Evolutionary conservation across 2,329 filamentous ascomycete species (phyloP), one percentile per base, ranked within the genome.

Genomic region (Podosphaera fusca): DNA sequence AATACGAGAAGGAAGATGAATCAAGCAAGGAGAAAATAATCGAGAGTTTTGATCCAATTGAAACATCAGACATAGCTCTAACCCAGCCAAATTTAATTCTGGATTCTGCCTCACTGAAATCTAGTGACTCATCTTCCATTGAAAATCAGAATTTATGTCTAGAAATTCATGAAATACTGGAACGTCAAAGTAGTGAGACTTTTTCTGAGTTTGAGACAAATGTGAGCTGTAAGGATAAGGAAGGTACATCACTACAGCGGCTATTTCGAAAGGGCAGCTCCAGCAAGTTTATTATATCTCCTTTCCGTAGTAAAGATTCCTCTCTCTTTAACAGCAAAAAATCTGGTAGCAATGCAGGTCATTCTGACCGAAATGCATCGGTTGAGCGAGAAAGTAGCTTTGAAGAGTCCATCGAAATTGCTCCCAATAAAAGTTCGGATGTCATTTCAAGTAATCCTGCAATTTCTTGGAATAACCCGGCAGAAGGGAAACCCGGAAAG

Each of bases 211-310:
- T 74, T 21, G 63, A 65, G 30, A 72, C 71, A 50, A 65, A 68
- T 2, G 68, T 69, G 9, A 69, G 66, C n/a, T 64, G 68, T 2
- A 69, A 68, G 38, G 59, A 67, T 34, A 72, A 79, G 57, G 78
- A 65, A 54, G 65, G 64, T 21, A 76, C 78, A 10, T 61, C 56
- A 70, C 81, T 61, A 71, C 75, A 65, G 77, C 58, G 81, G 65
- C 71, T 83, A 54, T 75, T 83, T 57, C 76, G 80, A 36, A 83
- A 83, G 69, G 77, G 79, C 55, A 81, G 78, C 66, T 79, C 78
- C 5, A 75, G 77, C 67, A 82, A 82, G 69, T 82, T 82, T 66
- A 78, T 77, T 66, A 70, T 82, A 59, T 74, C 79, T 10, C 78
- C 77, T 64, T 76, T 66, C 60, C 72, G 66, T 29, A 72, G 73